phyloP scores from a whole-genome alignment of 2,329 filamentous ascomycete genomes.

The Rhynchosporium graminicola region DNA sequence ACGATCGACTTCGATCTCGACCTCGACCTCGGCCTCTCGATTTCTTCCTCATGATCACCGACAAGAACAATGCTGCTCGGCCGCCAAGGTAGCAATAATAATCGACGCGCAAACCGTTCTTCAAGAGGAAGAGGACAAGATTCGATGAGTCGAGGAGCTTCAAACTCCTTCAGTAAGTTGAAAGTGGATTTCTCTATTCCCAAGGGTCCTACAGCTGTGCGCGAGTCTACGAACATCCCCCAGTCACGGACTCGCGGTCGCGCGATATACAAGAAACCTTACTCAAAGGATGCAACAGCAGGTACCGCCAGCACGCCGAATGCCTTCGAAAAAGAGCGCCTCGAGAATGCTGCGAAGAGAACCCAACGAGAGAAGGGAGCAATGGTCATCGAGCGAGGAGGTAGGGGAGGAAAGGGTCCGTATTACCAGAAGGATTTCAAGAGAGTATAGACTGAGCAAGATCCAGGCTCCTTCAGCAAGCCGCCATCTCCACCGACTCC shows the following conservation, averaged over 20 bases:
- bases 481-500: slow-evolving; percentile 13
- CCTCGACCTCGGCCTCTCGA: slow-evolving; percentile 25
- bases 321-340: slow-evolving; percentile 38
- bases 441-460: slow-evolving; percentile 21
- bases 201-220: slow-evolving; percentile 20
- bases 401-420: slow-evolving; percentile 26
- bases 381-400: slow-evolving; percentile 30
- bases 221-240: slow-evolving; percentile 25
- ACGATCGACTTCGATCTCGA: neutral
- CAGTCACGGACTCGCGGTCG: slow-evolving; percentile 20
- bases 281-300: slow-evolving; percentile 29
- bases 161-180: slow-evolving; percentile 40
- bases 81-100: slow-evolving; percentile 35
- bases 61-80: slow-evolving; percentile 36
- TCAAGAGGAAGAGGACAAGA: slow-evolving; percentile 39
- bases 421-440: slow-evolving; percentile 34
- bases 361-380: slow-evolving; percentile 31
- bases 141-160: slow-evolving; percentile 39
- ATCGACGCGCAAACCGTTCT: slow-evolving; percentile 37
- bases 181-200: slow-evolving; percentile 20
- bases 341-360: slow-evolving; percentile 41
- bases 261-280: slow-evolving; percentile 18
- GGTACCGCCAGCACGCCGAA: slow-evolving; percentile 27
- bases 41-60: slow-evolving; percentile 36
- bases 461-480: slow-evolving; percentile 18